Evolutionary conservation across 352 stramenopile genomes (phyloP), one percentile per base, ranked within the genome.

Genomic region (Pythium rishiriense): DNA sequence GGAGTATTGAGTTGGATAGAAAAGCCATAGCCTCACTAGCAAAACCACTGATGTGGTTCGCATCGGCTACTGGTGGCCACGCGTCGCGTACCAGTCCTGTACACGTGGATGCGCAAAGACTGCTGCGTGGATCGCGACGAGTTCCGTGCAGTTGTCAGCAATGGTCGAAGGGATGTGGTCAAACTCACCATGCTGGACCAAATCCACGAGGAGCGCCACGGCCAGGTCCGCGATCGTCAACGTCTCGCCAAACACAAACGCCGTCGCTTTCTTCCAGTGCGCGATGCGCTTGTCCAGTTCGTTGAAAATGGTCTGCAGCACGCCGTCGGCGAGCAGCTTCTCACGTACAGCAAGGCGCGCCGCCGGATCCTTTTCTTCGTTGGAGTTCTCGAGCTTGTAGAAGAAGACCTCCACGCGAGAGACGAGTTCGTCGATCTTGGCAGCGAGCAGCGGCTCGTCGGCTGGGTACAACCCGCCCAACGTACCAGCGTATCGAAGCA

Each of bases 221-320:
- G 74, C 76, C 3, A 90, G 56, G 37, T 90, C 81, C 0, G 79
- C 81, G 8, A 86, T 55, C 3, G 79, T 86, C 17, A 88, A 22
- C 1, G 60, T 46, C 14, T 72, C 56, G 14, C 70, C 67, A 28
- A 81, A 68, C 5, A 70, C 61, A 49, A 74, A 73, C 33, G 33
- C 33, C 12, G 48, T 24, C 11, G 22, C 6, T 11, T 72, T 55
- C 22, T 46, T 60, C 48, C 74, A 81, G 24, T 51, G 35, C 7
- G 29, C 56, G 7, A 85, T 49, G 4, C 78, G 74, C 21, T 53
- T 58, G 35, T 87, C 74, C 11, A 89, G 48, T 46, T 68, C 67
- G 2, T 11, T 29, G 31, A 89, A 52, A 12, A 70, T 72, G 56
- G 59, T 66, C 0, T 76, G 78, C 4, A 89, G 73, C 21, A 62